Percentiles rank a stretch among this genome's conserved stretches.
These are phyloP conservation scores for Avicennia marina DNA, from an alignment of 257 asterid species.

Conservation along the genomic window DNA sequence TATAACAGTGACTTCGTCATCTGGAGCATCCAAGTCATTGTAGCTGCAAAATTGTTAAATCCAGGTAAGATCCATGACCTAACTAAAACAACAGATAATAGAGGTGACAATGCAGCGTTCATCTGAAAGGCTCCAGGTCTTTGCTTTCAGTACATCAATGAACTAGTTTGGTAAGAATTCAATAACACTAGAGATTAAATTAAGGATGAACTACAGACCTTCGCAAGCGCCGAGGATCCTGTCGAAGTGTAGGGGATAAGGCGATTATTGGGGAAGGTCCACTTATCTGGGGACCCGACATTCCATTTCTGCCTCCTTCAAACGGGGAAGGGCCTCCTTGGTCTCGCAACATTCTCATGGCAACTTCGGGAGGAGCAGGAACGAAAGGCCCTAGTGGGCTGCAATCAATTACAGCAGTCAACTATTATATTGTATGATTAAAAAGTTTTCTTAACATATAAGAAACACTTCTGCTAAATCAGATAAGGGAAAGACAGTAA, in stretches of 20 bases:
- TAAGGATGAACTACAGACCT: constrained; percentile 29
- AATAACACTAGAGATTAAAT: neutral
- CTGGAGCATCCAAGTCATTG: constrained; percentile 97
- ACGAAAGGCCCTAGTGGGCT: constrained; percentile 83
- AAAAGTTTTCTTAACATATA: no score
- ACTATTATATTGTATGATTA: neutral
- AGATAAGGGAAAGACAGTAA: neutral
- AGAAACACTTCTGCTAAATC: no score
- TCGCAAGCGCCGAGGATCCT: constrained; percentile 75
- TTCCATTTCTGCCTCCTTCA: constrained; percentile 60
- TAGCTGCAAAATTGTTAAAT: constrained; percentile 49
- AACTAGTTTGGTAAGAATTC: no score
- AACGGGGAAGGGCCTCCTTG: constrained; percentile 72
- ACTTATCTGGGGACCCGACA: constrained; percentile 23
- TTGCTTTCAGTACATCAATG: no score
- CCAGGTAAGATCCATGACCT: no score
- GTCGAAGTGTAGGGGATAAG: constrained; percentile 54
- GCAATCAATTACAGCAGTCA: constrained; percentile 15
- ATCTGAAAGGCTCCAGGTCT: no score
- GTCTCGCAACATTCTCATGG: constrained; percentile 80
- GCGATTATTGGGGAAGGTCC: constrained; percentile 59
- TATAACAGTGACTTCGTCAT: constrained; percentile 92
- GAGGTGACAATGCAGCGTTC: no score
- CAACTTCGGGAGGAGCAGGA: constrained; percentile 87
- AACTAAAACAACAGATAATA: no score